Base-by-base conservation (phyloP, 495 filamentous ascomycete genomes). In the Thermothielavioides terrestris region DNA sequence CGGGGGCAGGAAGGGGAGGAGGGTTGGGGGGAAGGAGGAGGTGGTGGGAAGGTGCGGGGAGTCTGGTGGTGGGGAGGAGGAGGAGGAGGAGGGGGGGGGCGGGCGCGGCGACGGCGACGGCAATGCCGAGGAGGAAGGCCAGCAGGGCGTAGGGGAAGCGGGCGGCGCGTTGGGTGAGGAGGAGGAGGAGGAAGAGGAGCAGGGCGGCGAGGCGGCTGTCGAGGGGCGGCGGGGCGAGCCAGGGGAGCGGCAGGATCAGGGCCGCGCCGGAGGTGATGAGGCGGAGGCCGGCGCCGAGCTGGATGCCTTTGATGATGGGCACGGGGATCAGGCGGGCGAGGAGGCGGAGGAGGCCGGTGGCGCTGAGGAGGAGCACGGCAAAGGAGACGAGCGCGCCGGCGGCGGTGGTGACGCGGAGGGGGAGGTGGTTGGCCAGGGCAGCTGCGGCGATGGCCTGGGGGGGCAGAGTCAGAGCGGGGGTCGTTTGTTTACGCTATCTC, bases 291-390 rank as follows among this genome's bases (percentile, higher is more conserved):
- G 91, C 89, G 21, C 90, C 91, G 39, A 95, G 79, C 66, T 97
- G 91, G 58, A 97, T 95, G 10, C 91, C 91, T 61, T 92, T 94
- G 46, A 97, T 79, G 4, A 97, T 81, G 4, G 89, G 87, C 15
- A 86, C 77, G 1, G 91, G 91, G 21, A 94, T 84, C 7, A 78
- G 71, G n/a, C 70, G 62, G 7, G 81, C 77, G 48, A 86, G 80
- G 76, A 81, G 84, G 39, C 68, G 70, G 7, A 95, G 68, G 9
- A 89, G 66, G 11, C 90, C 84, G 0, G 88, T 94, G 3, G 83
- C 50, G 56, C 84, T 88, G 56, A 94, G 80, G 12, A 94, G 32
- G 31, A 89, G 74, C 25, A 97, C 78, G 44, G 84, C 75, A 11
- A 68, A 68, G 6, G 79, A 78, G 20, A 92, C 86, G 35, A 88